phyloP scores from a whole-genome alignment of 345 rosid species.

The Noccaea caerulescens region DNA sequence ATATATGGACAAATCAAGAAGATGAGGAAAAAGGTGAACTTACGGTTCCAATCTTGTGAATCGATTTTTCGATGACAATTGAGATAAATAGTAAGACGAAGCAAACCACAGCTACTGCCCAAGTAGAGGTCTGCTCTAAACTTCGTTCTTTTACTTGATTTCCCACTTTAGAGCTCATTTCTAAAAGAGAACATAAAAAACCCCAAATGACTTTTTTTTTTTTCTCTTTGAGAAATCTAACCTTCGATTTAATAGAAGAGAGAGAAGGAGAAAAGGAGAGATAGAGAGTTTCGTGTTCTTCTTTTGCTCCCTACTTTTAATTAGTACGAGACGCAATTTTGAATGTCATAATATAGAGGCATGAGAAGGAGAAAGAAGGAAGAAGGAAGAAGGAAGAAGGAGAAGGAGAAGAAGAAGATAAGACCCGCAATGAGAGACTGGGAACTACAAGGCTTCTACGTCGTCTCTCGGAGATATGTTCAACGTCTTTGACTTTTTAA shows the following conservation, averaged over 20 bases:
- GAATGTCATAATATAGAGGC: background rate
- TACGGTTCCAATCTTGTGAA: slow-evolving; percentile 50
- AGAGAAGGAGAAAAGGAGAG: background rate
- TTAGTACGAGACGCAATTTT: slow-evolving; percentile 18
- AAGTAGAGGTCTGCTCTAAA: slow-evolving; percentile 70
- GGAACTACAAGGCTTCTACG: background rate
- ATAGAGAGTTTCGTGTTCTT: slow-evolving; percentile 12
- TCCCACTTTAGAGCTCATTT: slow-evolving; percentile 30
- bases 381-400: background rate
- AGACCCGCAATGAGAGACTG: slow-evolving; percentile 23
- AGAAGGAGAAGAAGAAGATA: slow-evolving; percentile 31
- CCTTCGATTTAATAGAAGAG: background rate
- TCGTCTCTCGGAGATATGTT: slow-evolving; percentile 17
- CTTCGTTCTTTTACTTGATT: slow-evolving; percentile 42
- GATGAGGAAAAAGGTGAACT: background rate
- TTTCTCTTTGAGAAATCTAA: background rate
- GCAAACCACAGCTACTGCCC: slow-evolving; percentile 88
- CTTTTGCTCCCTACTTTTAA: background rate
- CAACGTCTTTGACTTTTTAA: slow-evolving; percentile 13
- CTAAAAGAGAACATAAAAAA: background rate
- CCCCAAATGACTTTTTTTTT: background rate
- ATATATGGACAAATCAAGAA: background rate
- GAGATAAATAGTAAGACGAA: slow-evolving; percentile 61
- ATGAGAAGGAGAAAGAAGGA: background rate
- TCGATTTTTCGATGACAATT: slow-evolving; percentile 58